Base-by-base conservation (phyloP, 108 stramenopile species). In the Skeletonema tropicum region DNA sequence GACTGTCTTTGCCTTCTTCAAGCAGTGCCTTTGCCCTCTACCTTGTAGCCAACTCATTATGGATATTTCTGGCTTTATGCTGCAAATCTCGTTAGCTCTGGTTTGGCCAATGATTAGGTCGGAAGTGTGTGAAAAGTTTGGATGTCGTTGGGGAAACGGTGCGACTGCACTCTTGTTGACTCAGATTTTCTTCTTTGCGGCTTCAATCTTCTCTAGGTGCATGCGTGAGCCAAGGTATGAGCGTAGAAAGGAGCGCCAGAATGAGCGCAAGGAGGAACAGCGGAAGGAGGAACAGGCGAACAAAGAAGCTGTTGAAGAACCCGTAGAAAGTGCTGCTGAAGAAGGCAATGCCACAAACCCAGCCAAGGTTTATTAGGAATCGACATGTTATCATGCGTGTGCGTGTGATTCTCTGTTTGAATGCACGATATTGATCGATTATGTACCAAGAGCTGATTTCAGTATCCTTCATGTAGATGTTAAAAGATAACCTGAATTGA, bases 21-120 rank as follows among this genome's bases (percentile, higher is more conserved):
- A 79, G 19, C 78, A 79, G 49, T 79, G 71, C 17, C 66, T 79
- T 9, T 68, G 49, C 26, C 78, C 78, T 21, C 48, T 79, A 7
- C 78, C 78, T 15, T 74, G 73, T 29, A 23, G 64, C 29, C 73
- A 74, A 59, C 0, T 30, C 13, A 26, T 79, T 0, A 60, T 74
- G 66, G 78, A 79, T 23, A 23, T 79, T 15, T 61, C 35, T 14
- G 49, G 48, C 3, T 10, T 46, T 7, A 35, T 12, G n/a, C 57
- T 65, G n/a, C 78, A 79, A 36, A 35, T 79, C 17, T 74, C 41
- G 10, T 58, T 79, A 23, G 73, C 64, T 15, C 32, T 79, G 3
- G 67, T 68, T 4, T 79, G 61, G 26, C 32, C 66, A 3, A 41
- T 74, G 17, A 66, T 49, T 35, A 13, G 29, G 6, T 58, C 65